phyloP scores from a whole-genome alignment of 371 early-diverging fungal species.

The Mucor piriformis region DNA sequence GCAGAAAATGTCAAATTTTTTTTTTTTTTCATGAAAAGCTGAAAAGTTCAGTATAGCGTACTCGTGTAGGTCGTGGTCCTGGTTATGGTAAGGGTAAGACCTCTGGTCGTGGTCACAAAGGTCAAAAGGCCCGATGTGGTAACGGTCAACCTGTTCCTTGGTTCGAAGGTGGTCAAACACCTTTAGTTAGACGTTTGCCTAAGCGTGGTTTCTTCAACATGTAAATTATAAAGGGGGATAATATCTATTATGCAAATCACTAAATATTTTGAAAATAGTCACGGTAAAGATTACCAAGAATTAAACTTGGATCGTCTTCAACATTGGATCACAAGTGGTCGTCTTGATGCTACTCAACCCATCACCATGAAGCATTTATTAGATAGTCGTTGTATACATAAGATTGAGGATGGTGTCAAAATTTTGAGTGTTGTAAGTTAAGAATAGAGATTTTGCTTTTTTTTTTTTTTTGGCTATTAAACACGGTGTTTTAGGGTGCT shows the following conservation, averaged over 20 bases:
- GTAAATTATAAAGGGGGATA: conserved; percentile 27
- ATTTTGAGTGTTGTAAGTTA: conserved; percentile 75
- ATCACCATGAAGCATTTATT: conserved; percentile 87
- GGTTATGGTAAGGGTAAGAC: conserved; percentile 90
- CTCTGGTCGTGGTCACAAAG: conserved; percentile 92
- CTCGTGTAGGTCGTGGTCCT: conserved; percentile 84
- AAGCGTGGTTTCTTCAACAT: conserved; percentile 88
- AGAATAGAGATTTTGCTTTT: background rate
- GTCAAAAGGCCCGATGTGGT: conserved; percentile 85
- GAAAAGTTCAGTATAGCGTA: conserved; percentile 40
- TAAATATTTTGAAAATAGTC: conserved; percentile 43
- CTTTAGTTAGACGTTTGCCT: conserved; percentile 82
- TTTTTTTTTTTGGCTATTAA: no score
- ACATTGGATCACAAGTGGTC: conserved; percentile 87
- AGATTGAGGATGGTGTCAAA: conserved; percentile 86
- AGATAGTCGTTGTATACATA: conserved; percentile 75
- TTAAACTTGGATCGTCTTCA: conserved; percentile 89
- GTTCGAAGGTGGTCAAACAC: conserved; percentile 96
- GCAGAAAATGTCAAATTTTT: background rate
- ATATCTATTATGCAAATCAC: background rate
- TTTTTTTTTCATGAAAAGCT: background rate
- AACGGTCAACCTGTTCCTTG: conserved; percentile 80
- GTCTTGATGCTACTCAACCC: conserved; percentile 78
- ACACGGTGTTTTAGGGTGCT: conserved; percentile 56
- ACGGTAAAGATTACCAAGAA: conserved; percentile 70